A percentile compares a stretch with the other conserved stretches of the same genome.
Evolutionary conservation across 768 basidiomycete genomes (phyloP).

Genomic region (Jaapia argillacea): DNA sequence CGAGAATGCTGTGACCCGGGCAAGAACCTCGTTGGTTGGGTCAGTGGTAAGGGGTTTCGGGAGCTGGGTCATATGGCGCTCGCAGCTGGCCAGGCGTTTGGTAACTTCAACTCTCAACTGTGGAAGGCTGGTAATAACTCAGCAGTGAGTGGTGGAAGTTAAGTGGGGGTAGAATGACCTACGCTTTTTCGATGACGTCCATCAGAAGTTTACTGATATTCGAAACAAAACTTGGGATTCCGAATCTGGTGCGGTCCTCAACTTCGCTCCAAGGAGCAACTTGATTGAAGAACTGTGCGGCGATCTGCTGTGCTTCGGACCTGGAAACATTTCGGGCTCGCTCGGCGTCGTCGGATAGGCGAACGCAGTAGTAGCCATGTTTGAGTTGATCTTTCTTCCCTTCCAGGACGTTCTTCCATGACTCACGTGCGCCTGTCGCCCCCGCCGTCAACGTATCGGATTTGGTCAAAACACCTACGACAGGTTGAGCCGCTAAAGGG

Average conservation of each 20-base stretch:
- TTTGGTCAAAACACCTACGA: conserved; percentile 59
- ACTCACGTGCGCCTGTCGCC: conserved; percentile 25
- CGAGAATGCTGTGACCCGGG: conserved; percentile 35
- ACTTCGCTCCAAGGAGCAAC: conserved; percentile 45
- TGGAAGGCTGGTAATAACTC: conserved; percentile 31
- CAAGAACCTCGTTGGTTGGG: conserved; percentile 35
- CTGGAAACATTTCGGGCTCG: conserved; percentile 28
- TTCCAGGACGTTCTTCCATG: conserved; percentile 44
- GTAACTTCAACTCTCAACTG: conserved; percentile 29
- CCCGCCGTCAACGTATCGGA: conserved; percentile 45
- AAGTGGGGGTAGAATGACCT: conserved; percentile 11
- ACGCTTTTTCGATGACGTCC: conserved; percentile 43
- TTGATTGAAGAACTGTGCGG: conserved; percentile 33
- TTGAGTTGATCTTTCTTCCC: conserved; percentile 26
- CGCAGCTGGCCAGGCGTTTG: conserved; percentile 25
- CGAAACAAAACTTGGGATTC: conserved; percentile 41
- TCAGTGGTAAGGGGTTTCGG: conserved; percentile 29
- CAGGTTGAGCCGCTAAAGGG: neutral
- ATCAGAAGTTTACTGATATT: conserved; percentile 44
- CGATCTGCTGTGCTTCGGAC: conserved; percentile 25
- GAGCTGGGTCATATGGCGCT: conserved; percentile 24
- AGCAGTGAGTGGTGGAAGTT: neutral
- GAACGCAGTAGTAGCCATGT: conserved; percentile 59
- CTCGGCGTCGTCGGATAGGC: conserved; percentile 50
- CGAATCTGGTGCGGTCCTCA: conserved; percentile 38